Conservation (phyloP, 495 filamentous ascomycete genomes). For the Penicillium lagena region DNA sequence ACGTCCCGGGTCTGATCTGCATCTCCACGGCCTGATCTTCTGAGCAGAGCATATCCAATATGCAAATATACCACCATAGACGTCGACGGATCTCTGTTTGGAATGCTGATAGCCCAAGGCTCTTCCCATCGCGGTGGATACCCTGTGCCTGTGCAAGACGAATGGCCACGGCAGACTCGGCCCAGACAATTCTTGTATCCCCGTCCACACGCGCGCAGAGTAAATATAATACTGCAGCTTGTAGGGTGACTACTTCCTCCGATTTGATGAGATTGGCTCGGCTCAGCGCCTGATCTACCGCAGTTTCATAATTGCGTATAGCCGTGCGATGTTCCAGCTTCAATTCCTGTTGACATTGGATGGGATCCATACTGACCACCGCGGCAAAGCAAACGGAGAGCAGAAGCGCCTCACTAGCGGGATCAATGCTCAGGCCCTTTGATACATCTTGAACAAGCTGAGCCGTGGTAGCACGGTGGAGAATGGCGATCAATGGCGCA, state of each 20-base stretch:
- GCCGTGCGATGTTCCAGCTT: conserved; percentile 17
- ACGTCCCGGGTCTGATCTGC: conserved; percentile 56
- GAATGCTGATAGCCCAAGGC: conserved; percentile 52
- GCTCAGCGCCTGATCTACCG: conserved; percentile 59
- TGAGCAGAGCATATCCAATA: conserved; percentile 66
- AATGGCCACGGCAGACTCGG: conserved; percentile 53
- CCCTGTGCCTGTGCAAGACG: conserved; percentile 65
- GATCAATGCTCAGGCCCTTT: no score
- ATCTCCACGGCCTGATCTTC: conserved; percentile 58
- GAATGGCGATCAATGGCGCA: no score
- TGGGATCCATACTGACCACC: conserved; percentile 52
- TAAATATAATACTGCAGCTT: conserved; percentile 63
- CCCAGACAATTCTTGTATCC: conserved; percentile 48
- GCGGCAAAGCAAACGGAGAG: conserved; percentile 70
- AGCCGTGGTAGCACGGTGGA: no score
- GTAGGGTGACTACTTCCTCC: conserved; percentile 56
- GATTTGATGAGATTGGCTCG: conserved; percentile 60
- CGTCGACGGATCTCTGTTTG: conserved; percentile 64
- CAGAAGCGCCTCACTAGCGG: conserved; percentile 63
- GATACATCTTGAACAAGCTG: no score
- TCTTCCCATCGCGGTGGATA: conserved; percentile 64
- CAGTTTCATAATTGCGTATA: conserved; percentile 58
- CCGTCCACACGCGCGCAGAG: conserved; percentile 47
- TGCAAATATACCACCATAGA: conserved; percentile 70
- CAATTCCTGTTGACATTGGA: conserved; percentile 10